A percentile compares a stretch with the other conserved stretches of the same genome.
Evolutionary conservation across 176 grass and related monocot species (phyloP).

Genomic region (Bonia amplexicaulis): DNA sequence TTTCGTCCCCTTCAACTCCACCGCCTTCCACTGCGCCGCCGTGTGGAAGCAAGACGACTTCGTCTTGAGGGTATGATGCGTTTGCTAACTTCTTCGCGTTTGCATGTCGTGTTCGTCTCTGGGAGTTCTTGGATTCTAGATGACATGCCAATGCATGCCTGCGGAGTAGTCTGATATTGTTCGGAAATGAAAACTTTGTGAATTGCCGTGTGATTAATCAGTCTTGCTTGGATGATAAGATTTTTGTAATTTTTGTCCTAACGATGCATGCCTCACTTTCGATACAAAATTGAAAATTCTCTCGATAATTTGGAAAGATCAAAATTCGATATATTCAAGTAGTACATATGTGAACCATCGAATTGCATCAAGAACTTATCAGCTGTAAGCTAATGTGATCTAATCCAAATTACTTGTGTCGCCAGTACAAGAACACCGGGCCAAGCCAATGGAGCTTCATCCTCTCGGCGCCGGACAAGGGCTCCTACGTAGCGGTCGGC

Average conservation of each 20-base stretch:
- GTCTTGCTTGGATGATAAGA: neutral
- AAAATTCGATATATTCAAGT: neutral
- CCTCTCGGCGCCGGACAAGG: constrained; percentile 69
- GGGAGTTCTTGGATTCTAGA: neutral
- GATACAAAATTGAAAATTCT: neutral
- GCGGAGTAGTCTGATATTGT: neutral
- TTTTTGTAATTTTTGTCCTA: neutral
- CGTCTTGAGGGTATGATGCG: constrained; percentile 53
- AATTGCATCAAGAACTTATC: neutral
- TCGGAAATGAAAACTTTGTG: neutral
- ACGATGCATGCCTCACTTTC: neutral
- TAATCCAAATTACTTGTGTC: neutral
- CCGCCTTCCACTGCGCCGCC: constrained; percentile 52
- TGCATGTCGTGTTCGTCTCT: neutral
- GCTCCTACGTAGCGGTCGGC: constrained; percentile 63
- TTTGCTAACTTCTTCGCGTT: neutral
- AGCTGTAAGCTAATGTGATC: neutral
- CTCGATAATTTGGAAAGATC: neutral
- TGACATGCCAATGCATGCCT: neutral
- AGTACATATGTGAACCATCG: neutral
- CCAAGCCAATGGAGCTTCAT: constrained; percentile 77
- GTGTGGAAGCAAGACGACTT: constrained; percentile 76
- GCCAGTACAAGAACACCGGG: constrained; percentile 74
- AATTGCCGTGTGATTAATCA: neutral
- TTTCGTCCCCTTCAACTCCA: constrained; percentile 68